Conservation (phyloP, 805 yeast genomes). For the Pichia ethanolica region DNA sequence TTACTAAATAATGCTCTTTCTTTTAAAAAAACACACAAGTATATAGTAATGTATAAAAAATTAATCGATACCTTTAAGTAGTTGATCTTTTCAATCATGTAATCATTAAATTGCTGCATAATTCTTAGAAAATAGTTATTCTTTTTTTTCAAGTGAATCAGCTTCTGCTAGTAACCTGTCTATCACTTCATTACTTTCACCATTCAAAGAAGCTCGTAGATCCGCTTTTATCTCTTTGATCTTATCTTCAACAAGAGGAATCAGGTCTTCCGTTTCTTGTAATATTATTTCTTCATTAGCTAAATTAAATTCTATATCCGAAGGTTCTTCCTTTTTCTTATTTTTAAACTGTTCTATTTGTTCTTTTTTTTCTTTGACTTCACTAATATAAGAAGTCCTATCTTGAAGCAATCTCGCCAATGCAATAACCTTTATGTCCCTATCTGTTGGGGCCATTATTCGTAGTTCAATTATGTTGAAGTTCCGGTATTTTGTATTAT, state of each 20-base stretch:
- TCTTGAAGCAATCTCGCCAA: constrained; percentile 64
- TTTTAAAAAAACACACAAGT: background rate
- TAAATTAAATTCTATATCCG: background rate
- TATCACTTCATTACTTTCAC: background rate
- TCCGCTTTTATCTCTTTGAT: constrained; percentile 2
- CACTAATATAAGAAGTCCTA: constrained; percentile 50
- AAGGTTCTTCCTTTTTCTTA: background rate
- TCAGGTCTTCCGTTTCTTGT: constrained; percentile 15
- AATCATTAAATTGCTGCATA: too few relatives aligned
- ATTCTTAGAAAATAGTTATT: too few relatives aligned
- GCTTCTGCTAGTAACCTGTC: background rate
- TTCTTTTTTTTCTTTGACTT: constrained; percentile 30
- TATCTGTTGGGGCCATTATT: constrained; percentile 54
- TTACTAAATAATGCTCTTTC: constrained; percentile 2
- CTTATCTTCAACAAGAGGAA: constrained; percentile 14
- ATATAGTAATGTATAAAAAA: too few relatives aligned
- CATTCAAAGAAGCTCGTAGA: background rate
- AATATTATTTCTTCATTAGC: constrained; percentile 13
- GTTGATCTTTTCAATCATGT: too few relatives aligned
- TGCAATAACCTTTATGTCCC: constrained; percentile 67
- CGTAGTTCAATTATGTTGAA: background rate
- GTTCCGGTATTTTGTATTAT: too few relatives aligned
- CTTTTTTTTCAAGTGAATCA: background rate
- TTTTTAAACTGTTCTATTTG: constrained; percentile 3
- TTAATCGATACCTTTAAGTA: too few relatives aligned